These are phyloP conservation scores for Coniella lustricola DNA, from an alignment of 2,329 filamentous ascomycete species.

Conservation along the genomic window DNA sequence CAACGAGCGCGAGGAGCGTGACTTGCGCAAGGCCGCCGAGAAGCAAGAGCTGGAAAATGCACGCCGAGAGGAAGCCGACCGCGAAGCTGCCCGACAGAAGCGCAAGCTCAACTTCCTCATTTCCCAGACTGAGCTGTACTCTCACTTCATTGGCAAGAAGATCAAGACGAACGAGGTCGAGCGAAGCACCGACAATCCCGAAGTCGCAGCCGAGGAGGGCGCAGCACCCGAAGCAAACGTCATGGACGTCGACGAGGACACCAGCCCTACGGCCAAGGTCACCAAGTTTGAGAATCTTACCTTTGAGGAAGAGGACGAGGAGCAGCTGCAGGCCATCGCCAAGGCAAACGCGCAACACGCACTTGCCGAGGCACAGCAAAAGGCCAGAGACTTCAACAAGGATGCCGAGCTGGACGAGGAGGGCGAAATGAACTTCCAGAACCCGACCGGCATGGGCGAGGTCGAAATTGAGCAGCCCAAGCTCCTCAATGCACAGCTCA, in stretches of 20 bases:
- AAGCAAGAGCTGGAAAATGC: conserved; percentile 94
- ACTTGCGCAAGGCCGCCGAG: conserved; percentile 88
- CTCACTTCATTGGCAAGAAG: conserved; percentile 98
- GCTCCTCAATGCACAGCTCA: conserved; percentile 86
- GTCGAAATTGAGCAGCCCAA: conserved; percentile 93
- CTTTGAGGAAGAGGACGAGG: conserved; percentile 93
- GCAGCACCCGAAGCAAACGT: conserved; percentile 31
- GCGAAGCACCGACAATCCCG: conserved; percentile 75
- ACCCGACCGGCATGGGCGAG: conserved; percentile 88
- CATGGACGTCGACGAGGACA: conserved; percentile 44
- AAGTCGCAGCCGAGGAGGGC: conserved; percentile 50
- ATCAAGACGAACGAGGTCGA: conserved; percentile 97
- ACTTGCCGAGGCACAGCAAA: conserved; percentile 87
- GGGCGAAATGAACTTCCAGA: conserved; percentile 99
- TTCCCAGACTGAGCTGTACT: conserved; percentile 97
- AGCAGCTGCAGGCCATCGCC: conserved; percentile 70
- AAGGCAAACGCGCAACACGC: conserved; percentile 95
- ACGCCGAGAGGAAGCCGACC: conserved; percentile 92
- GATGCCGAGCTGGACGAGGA: conserved; percentile 70
- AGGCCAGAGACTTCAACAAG: conserved; percentile 88
- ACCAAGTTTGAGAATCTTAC: conserved; percentile 92
- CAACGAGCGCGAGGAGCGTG: conserved; percentile 94
- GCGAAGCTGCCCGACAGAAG: conserved; percentile 95
- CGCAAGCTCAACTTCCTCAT: conserved; percentile 99
- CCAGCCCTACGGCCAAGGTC: conserved; percentile 58